Base-by-base conservation (phyloP, 768 basidiomycete species). In the Imleria badia region DNA sequence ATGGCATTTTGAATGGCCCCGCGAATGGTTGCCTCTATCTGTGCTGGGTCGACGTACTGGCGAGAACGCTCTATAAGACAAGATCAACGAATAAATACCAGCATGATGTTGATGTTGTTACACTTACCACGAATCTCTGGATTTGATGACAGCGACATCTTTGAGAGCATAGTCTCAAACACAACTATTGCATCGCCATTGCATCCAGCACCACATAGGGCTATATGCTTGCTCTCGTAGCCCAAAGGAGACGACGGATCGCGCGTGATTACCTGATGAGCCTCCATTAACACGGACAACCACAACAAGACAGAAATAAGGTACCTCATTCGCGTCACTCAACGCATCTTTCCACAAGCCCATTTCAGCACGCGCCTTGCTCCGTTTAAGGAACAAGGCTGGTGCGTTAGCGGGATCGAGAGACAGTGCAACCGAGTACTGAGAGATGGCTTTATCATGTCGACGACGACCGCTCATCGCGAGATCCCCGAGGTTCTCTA, bases 291-390 rank as follows among this genome's bases (percentile, higher is more conserved):
- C n/a, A n/a, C n/a, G n/a, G n/a, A n/a, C n/a, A n/a, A n/a, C n/a
- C n/a, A n/a, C n/a, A n/a, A n/a, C n/a, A n/a, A n/a, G n/a, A n/a
- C n/a, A n/a, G n/a, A n/a, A n/a, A n/a, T n/a, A n/a, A n/a, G n/a
- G n/a, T n/a, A n/a, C 49, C 19, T 43, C 22, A 19, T 55, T 47
- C 20, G 57, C 52, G 13, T 58, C 52, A 19, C 23, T 35, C 5
- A 53, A 15, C 1, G 56, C 52, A 22, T 34, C 41, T 29, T 50
- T 35, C 57, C 57, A 55, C 40, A 11, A 22, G 3, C 40, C 29
- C n/a, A 9, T 43, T 5, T 29, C 3, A 17, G n/a, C 22, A 14
- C n/a, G 10, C 2, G 49, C 49, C 31, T 36, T 41, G 40, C 52
- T 54, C 17, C 52, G 56, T 13, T 42, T 42, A 4, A n/a, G 15